Base-by-base conservation (phyloP, 1,284 basidiomycete species). In the Fistulinella cinereoalba region DNA sequence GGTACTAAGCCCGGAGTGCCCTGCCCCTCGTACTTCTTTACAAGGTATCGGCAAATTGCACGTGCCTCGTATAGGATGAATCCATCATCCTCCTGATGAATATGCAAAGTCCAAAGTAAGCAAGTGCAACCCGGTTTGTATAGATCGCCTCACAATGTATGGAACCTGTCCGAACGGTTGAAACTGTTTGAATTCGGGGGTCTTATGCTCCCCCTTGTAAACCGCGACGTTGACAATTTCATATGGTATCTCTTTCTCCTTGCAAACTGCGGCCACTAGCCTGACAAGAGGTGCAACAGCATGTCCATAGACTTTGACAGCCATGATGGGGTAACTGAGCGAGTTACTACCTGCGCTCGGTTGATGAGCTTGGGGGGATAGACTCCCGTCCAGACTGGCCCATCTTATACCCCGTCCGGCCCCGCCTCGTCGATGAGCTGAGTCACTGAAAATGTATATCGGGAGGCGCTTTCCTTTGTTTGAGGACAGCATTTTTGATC, bases 151-250 rank as follows among this genome's bases (percentile, higher is more conserved):
- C 50, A 79, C 77, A 46, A 87, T 71, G 63, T 76, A 82, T 2
- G 83, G 84, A 51, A 86, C 63, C 60, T 81, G 79, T 16, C 81
- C 82, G 54, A 86, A 87, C 0, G 85, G 83, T 52, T 86, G 82
- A 19, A 70, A 60, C 24, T 59, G 60, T 21, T 72, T 15, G 67
- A 64, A 76, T 16, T 60, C 70, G 1, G 73, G 55, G 0, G 57
- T 12, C 60, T 81, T 82, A 47, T 83, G 75, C 53, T 75, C 74
- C n/a, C 65, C 64, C 37, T 71, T 71, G 29, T 36, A 0, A 11
- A 77, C 32, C 56, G 81, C 66, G 51, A 83, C 50, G 13, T 37
- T 0, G 23, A 75, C 53, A 39, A 81, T 46, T 54, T 80, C 73
- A 56, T 74, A 80, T 0, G 73, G 71, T n/a, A 83, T 66, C 2